These are phyloP conservation scores for Stephania japonica DNA, from an alignment of 164 flowering plant genomes.

Conservation along the genomic window DNA sequence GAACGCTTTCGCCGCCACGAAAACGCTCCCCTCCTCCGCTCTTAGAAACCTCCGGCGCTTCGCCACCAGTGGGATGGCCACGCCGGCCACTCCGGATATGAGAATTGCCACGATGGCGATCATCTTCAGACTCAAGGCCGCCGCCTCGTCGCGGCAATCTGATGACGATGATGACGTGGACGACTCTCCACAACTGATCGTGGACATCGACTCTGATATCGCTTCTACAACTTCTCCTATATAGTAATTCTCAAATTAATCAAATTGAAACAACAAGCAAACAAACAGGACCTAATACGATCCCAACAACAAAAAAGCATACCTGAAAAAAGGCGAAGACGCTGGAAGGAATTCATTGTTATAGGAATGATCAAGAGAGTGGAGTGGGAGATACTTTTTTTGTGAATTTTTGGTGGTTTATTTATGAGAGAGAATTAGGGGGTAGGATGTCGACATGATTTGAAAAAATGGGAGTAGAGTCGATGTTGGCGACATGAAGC, in stretches of 20 bases:
- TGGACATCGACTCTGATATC: background rate
- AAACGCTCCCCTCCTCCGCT: slow-evolving; percentile 3
- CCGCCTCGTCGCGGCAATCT: slow-evolving; percentile 7
- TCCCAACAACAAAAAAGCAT: background rate
- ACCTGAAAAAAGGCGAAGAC: slow-evolving; percentile 1
- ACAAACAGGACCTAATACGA: background rate
- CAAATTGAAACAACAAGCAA: background rate
- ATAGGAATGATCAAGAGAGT: background rate
- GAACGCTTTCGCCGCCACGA: slow-evolving; percentile 9
- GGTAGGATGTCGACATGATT: slow-evolving; percentile 1
- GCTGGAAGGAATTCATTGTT: background rate
- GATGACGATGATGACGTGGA: too few relatives aligned
- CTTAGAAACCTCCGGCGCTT: slow-evolving; percentile 1
- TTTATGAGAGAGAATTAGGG: background rate
- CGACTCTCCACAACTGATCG: slow-evolving; percentile 4
- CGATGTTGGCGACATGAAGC: background rate
- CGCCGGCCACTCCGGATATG: background rate
- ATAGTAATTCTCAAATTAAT: background rate
- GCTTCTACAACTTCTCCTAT: slow-evolving; percentile 1
- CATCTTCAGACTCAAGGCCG: slow-evolving; percentile 2
- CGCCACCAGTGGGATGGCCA: slow-evolving; percentile 3
- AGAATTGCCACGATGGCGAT: slow-evolving; percentile 8
- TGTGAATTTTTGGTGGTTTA: background rate
- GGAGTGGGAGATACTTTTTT: too few relatives aligned
- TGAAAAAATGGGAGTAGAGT: background rate